Percentiles rank a stretch among this genome's conserved stretches.
phyloP scores from a whole-genome alignment of 2,329 filamentous ascomycete genomes.

The Talaromyces sp. region DNA sequence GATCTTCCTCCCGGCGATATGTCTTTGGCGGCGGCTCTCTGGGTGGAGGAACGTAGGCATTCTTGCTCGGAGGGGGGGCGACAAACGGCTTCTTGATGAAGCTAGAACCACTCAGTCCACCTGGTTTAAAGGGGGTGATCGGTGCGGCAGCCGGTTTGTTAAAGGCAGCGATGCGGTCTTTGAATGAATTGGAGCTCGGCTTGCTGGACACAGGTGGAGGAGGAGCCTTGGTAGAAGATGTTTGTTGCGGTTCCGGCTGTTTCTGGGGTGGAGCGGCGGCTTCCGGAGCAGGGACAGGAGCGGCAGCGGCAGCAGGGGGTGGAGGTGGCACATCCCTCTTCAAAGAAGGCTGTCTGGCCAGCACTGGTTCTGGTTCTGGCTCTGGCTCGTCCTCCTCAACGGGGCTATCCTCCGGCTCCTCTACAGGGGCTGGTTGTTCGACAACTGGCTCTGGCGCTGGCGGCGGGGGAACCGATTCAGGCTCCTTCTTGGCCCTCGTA shows the following conservation, averaged over 20 bases:
- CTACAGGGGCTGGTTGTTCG: constrained; percentile 21
- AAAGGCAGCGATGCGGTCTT: constrained; percentile 93
- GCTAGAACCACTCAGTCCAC: constrained; percentile 52
- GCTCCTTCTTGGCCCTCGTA: constrained; percentile 62
- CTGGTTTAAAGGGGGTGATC: constrained; percentile 82
- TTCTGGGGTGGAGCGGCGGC: constrained; percentile 19
- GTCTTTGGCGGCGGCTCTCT: constrained; percentile 69
- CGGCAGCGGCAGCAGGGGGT: constrained; percentile 18
- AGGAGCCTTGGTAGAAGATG: constrained; percentile 51
- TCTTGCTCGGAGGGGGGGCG: constrained; percentile 84
- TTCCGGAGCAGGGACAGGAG: constrained; percentile 21
- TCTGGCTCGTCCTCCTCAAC: constrained; percentile 26
- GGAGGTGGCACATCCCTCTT: constrained; percentile 18
- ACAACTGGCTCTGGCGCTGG: constrained; percentile 29
- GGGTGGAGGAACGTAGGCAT: constrained; percentile 76
- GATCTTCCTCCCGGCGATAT: constrained; percentile 85
- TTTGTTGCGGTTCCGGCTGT: constrained; percentile 20
- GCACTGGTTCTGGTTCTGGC: background rate
- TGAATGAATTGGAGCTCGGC: constrained; percentile 72
- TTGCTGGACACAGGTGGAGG: constrained; percentile 66
- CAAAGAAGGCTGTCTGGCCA: constrained; percentile 17
- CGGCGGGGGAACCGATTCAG: constrained; percentile 34
- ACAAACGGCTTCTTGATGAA: constrained; percentile 98
- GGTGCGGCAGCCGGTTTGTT: constrained; percentile 85
- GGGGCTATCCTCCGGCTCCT: constrained; percentile 32